Evolutionary conservation across 306 rosid genomes (phyloP).

Genomic region (Cucurbita argyrosperma): DNA sequence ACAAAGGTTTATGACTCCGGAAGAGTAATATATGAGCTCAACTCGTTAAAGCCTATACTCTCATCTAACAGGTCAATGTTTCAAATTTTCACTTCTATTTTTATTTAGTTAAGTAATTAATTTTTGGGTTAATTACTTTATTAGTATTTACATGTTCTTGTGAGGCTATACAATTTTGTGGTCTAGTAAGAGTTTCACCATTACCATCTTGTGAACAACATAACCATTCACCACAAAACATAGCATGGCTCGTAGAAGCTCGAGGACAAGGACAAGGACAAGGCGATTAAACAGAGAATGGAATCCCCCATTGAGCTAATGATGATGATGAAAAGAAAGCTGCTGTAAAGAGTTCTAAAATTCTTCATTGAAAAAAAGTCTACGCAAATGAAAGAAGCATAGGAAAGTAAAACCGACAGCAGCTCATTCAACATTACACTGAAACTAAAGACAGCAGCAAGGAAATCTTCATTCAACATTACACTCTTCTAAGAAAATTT

Average conservation of each 20-base stretch:
- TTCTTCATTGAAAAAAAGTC: neutral
- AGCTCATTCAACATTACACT: neutral
- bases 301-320: neutral
- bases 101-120: neutral
- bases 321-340: neutral
- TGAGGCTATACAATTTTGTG: neutral
- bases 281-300: neutral
- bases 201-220: neutral
- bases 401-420: neutral
- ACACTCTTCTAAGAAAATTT: neutral
- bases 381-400: neutral
- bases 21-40: neutral
- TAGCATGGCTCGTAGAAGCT: neutral
- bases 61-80: too few relatives aligned
- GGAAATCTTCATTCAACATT: neutral
- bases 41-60: too few relatives aligned
- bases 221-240: neutral
- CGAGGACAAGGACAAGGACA: neutral
- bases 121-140: neutral
- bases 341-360: neutral
- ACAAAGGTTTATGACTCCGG: neutral
- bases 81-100: neutral
- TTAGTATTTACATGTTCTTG: neutral
- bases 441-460: neutral
- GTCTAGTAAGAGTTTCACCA: neutral